Percentiles rank a stretch among this genome's conserved stretches.
These are phyloP conservation scores for Auricularia heimuer DNA, from an alignment of 768 basidiomycete species.

Conservation along the genomic window DNA sequence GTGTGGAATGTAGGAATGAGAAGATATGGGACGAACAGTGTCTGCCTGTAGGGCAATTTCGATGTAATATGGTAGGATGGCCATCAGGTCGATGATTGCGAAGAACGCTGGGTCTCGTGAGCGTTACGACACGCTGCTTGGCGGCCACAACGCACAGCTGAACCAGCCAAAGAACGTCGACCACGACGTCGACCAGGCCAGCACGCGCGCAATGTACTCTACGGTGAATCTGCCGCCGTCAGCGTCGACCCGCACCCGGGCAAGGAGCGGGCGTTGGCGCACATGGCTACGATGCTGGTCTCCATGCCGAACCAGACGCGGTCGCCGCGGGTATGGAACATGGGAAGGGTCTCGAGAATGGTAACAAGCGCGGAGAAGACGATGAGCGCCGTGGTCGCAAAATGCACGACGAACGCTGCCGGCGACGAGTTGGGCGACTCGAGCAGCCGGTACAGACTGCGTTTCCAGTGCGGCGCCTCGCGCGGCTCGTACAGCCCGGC, in stretches of 20 bases:
- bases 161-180: constrained; percentile 51
- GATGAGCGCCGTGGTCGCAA: constrained; percentile 62
- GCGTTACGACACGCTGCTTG: background rate
- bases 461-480: background rate
- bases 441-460: background rate
- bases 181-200: constrained; percentile 71
- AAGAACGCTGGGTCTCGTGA: constrained; percentile 50
- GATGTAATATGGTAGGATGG: constrained; percentile 83
- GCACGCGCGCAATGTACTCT: constrained; percentile 63
- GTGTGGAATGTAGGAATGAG: background rate
- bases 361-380: constrained; percentile 67
- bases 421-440: constrained; percentile 36
- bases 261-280: too few species aligned
- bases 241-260: too few species aligned
- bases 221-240: constrained; percentile 47
- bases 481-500: background rate
- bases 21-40: constrained; percentile 43
- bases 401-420: constrained; percentile 67
- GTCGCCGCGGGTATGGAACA: constrained; percentile 58
- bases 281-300: constrained; percentile 66
- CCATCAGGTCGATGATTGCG: constrained; percentile 75
- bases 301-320: constrained; percentile 82
- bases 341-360: constrained; percentile 69
- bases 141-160: constrained; percentile 40
- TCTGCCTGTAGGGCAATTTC: constrained; percentile 78